Conservation (phyloP, 257 asterid species). For the Przewalskia tangutica region DNA sequence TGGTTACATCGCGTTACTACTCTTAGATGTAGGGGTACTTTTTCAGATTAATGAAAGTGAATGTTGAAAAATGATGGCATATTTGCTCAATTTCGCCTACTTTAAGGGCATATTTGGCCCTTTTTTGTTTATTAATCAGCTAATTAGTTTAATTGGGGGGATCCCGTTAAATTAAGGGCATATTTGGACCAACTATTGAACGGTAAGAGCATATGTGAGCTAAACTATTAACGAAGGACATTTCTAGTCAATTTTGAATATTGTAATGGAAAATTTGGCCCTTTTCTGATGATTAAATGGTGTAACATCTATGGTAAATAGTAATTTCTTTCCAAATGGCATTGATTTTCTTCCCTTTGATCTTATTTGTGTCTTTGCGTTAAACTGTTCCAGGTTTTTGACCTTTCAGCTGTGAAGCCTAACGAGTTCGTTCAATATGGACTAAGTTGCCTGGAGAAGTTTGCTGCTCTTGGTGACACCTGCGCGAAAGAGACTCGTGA, state of each 20-base stretch:
- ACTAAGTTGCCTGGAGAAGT: conserved; percentile 79
- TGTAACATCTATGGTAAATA: neutral
- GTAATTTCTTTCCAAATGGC: neutral
- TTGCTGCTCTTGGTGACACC: conserved; percentile 66
- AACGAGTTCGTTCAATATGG: conserved; percentile 91
- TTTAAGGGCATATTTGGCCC: too few relatives aligned
- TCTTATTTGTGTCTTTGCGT: conserved; percentile 6
- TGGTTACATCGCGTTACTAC: neutral
- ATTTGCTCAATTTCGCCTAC: too few relatives aligned
- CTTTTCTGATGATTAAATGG: neutral
- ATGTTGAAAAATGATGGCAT: neutral
- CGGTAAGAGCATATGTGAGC: too few relatives aligned
- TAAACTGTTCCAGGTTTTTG: conserved; percentile 68
- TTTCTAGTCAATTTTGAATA: too few relatives aligned
- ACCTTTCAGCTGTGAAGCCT: conserved; percentile 81
- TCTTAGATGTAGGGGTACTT: neutral
- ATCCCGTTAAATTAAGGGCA: too few relatives aligned
- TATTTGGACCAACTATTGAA: too few relatives aligned
- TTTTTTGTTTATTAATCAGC: too few relatives aligned
- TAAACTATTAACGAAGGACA: too few relatives aligned
- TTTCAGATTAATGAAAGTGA: neutral
- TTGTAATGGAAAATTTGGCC: too few relatives aligned
- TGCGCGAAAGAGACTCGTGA: conserved; percentile 75
- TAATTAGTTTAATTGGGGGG: too few relatives aligned
- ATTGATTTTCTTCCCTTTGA: conserved; percentile 4